Base-by-base conservation (phyloP, 257 asterid genomes). In the Misopates orontium region DNA sequence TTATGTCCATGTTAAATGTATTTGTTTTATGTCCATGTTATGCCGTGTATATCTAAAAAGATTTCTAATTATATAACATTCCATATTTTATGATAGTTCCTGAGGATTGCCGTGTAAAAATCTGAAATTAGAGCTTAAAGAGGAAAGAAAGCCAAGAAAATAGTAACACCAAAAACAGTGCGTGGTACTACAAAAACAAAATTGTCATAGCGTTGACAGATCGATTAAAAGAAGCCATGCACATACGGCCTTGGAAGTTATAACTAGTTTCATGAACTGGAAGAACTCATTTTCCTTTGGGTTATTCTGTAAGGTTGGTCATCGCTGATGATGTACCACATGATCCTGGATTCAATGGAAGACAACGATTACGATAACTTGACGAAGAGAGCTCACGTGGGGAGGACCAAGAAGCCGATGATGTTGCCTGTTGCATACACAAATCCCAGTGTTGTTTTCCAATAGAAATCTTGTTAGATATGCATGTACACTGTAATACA, bases 301-400 rank as follows among this genome's bases (percentile, higher is more conserved):
- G 6, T 10, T 36, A 36, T 36, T 36, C 69, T 75, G 81, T 81
- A 89, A 95, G 95, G 87, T 9, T 89, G 95, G 96, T 85, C 96
- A 14, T 87, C 95, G 3, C 55, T 87, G 72, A 80, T 89, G 79
- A 44, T 87, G 73, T 87, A 89, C 61, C 66, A 86, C 19, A 82
- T 85, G 85, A 89, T 89, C 31, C 56, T 87, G 75, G 95, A 85
- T 59, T 84, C 89, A 7, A 85, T 89, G 2, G 93, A 87, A 76
- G 81, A 69, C 58, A 89, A 89, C 25, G 88, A 70, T 63, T 89
- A 85, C 11, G 87, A 89, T 69, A 89, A 87, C 73, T 71, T 87
- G 63, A 89, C 96, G 19, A 89, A 79, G 67, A 74, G 93, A 42
- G 96, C 95, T 3, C 87, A 83, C 51, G 96, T 87, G 17, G 88